phyloP scores from a whole-genome alignment of 352 stramenopile genomes.

The Ochromonadaceae sp. region DNA sequence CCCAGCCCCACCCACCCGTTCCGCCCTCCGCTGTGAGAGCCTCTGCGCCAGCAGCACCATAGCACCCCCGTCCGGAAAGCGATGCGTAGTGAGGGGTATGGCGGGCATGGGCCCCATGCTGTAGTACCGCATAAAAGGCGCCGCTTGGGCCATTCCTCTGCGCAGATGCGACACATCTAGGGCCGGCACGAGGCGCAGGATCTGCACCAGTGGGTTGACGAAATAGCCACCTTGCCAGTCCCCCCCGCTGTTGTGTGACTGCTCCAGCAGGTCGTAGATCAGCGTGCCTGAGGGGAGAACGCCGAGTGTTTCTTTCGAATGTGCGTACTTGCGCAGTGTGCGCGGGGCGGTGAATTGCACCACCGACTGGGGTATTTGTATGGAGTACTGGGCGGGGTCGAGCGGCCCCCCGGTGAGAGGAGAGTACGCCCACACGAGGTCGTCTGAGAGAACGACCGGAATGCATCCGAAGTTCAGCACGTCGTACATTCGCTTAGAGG shows the following conservation, averaged over 20 bases:
- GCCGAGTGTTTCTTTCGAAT: background rate
- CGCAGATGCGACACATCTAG: background rate
- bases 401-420: slow-evolving; percentile 2
- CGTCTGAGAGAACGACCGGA: slow-evolving; percentile 17
- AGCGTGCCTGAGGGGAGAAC: background rate
- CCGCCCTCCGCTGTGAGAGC: background rate
- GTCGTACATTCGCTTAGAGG: slow-evolving; percentile 20
- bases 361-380: slow-evolving; percentile 12
- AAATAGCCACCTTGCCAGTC: background rate
- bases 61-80: slow-evolving; percentile 7
- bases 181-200: background rate
- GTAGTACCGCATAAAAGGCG: background rate
- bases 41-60: background rate
- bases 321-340: background rate
- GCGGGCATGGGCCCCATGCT: background rate
- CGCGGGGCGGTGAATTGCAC: background rate
- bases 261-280: background rate
- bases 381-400: background rate
- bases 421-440: slow-evolving; percentile 13
- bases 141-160: background rate
- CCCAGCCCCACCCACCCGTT: too few relatives aligned
- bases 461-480: slow-evolving; percentile 17
- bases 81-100: background rate
- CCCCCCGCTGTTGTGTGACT: background rate
- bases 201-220: slow-evolving; percentile 6